phyloP scores from a whole-genome alignment of 1,139 yeast species.

The Scheffersomyces titani region DNA sequence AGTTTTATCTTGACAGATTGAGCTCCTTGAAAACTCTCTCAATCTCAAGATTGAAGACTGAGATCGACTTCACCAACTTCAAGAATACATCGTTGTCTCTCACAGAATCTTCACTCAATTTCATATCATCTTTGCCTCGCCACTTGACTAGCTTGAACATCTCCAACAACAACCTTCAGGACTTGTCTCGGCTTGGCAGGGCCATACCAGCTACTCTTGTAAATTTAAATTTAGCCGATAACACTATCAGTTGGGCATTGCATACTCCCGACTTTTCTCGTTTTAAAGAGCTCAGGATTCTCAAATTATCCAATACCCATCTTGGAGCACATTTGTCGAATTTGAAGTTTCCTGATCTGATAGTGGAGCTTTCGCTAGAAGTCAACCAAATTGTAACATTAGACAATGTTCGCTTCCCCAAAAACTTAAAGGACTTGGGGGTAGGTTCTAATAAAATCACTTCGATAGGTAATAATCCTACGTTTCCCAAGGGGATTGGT shows the following conservation, averaged over 20 bases:
- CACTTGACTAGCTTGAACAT: conserved; percentile 14
- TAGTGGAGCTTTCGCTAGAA: conserved; percentile 20
- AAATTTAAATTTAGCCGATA: conserved; percentile 20
- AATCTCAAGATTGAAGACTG: background rate
- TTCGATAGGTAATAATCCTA: conserved; percentile 10
- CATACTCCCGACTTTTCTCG: background rate
- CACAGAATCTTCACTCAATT: background rate
- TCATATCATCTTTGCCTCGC: conserved; percentile 5
- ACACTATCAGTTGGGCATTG: conserved; percentile 24
- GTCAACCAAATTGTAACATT: conserved; percentile 21
- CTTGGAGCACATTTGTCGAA: conserved; percentile 13
- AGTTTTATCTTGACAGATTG: background rate
- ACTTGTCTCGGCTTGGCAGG: conserved; percentile 5
- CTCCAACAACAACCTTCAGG: conserved; percentile 14
- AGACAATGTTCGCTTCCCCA: conserved; percentile 22
- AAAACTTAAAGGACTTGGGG: conserved; percentile 17
- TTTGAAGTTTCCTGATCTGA: conserved; percentile 18
- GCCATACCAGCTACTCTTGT: conserved; percentile 10
- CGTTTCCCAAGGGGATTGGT: conserved; percentile 16
- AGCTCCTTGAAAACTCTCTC: background rate
- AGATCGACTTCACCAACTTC: background rate
- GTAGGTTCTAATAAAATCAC: conserved; percentile 22
- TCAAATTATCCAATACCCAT: conserved; percentile 21
- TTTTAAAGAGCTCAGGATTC: conserved; percentile 9
- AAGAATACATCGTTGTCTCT: background rate